These are phyloP conservation scores for Mikania micrantha DNA, from an alignment of 129 eudicot genomes.

Conservation along the genomic window DNA sequence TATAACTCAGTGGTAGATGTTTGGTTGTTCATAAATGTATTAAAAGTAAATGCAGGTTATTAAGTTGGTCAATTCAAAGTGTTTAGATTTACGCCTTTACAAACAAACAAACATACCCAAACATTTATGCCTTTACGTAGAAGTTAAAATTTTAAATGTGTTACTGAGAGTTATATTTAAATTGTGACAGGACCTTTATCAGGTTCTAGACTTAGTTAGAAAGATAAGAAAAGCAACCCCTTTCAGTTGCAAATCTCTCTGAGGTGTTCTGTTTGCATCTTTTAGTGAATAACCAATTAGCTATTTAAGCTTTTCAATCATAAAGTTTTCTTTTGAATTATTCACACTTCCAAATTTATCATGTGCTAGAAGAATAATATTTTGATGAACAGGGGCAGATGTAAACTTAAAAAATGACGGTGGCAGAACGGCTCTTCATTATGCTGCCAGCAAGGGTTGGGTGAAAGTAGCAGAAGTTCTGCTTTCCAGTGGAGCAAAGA, in stretches of 20 bases:
- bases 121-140: too few relatives aligned
- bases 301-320: background rate
- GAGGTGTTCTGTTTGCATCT: slow-evolving; percentile 5
- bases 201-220: too few relatives aligned
- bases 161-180: background rate
- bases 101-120: too few relatives aligned
- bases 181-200: background rate
- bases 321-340: background rate
- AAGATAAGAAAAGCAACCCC: too few relatives aligned
- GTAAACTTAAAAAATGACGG: slow-evolving; percentile 80
- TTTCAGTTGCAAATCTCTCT: background rate
- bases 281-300: background rate
- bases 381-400: slow-evolving; percentile 69
- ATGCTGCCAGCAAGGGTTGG: slow-evolving; percentile 98
- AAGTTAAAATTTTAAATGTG: background rate
- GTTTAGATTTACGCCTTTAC: background rate
- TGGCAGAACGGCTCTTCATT: slow-evolving; percentile 95
- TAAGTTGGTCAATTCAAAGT: background rate
- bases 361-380: slow-evolving; percentile 9
- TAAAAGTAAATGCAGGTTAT: background rate
- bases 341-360: background rate
- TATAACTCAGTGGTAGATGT: background rate
- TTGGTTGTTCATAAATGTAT: background rate
- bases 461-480: slow-evolving; percentile 66
- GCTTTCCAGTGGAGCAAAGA: slow-evolving; percentile 72